Evolutionary conservation across 352 stramenopile genomes (phyloP), one percentile per base, ranked within the genome.

Genomic region (Phytopythium chamaehyphon): DNA sequence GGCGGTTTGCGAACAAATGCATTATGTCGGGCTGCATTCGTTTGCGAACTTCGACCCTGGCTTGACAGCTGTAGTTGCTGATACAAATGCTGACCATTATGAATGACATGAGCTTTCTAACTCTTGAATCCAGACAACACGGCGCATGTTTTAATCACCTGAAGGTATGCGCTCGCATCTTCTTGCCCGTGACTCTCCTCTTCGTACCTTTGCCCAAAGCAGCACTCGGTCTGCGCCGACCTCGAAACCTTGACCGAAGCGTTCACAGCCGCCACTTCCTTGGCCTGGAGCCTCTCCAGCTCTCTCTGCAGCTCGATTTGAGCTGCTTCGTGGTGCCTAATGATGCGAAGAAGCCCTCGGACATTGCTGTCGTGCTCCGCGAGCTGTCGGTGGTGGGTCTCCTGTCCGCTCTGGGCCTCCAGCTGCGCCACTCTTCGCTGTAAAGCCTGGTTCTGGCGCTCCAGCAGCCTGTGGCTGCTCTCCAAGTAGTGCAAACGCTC

Each of bases 331-430:
- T 83, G 69, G 38, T 85, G 64, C 3, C 61, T 35, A 19, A 83
- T 56, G 51, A 85, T 83, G 39, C 61, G 51, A 49, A 85, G 51
- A 40, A 85, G 56, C 40, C 69, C 62, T 55, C 69, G 61, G 49
- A 81, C 73, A 35, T 69, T 72, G 40, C 42, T 26, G 37, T 74
- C 67, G 38, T 72, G 79, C 57, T 81, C 71, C 35, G 47, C 40
- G 46, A 76, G 71, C 66, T 64, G 78, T 52, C 68, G 28, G 9
- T 24, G 40, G 49, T 85, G 44, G 24, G 12, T 3, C n/a, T 16
- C 35, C 24, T 11, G 33, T 15, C 43, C 61, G 51, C 18, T 9
- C n/a, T 40, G 44, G 26, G 42, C 47, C 49, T 80, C 66, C 11
- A 61, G 49, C 47, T 59, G 49, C n/a, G 43, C 35, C 16, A 65